Evolutionary conservation across 2,329 filamentous ascomycete genomes (phyloP), one percentile per base, ranked within the genome.

Genomic region (Metarhizium robertsii): DNA sequence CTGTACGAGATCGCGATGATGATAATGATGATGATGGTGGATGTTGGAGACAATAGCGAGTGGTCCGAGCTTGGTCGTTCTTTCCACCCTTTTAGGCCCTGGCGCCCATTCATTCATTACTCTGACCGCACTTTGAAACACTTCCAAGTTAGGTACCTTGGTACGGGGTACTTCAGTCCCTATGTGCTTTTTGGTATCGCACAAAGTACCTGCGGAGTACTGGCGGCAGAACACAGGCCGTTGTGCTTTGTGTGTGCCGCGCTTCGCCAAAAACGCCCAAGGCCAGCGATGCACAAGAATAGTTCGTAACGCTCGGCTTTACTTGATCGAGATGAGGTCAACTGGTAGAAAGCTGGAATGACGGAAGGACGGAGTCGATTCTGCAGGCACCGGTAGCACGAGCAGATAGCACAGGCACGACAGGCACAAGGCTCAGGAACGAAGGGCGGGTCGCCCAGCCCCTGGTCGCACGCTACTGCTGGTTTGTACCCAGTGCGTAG

Each of bases 401-500:
- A 11, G 32, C 32, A 34, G 32, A 34, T 4, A 25, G 25, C 25
- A 25, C 25, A 45, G 42, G 42, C 42, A 20, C 42, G 42, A 20
- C 42, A 45, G 42, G 42, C 42, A 45, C 42, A 45, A 16, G n/a
- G 40, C 11, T 14, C 45, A 52, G n/a, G 38, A n/a, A 52, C 38
- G 38, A 52, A 14, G 16, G n/a, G 51, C 51, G 40, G 51, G 38
- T 53, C 51, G 14, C 45, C 45, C 20, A 29, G 13, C 29, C 40
- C 32, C 51, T 13, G 30, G 40, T 43, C 25, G 6, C 18, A n/a
- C 40, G 16, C 48, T 55, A 47, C 20, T 7, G n/a, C 2, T 6
- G 6, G 36, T 13, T 14, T 48, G 57, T 58, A 53, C 54, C 55
- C 57, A 59, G 57, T 59, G 57, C 55, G 54, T 13, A 16, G 7